These are phyloP conservation scores for Colletotrichum gigasporum DNA, from an alignment of 2,329 filamentous ascomycete genomes.

Conservation along the genomic window DNA sequence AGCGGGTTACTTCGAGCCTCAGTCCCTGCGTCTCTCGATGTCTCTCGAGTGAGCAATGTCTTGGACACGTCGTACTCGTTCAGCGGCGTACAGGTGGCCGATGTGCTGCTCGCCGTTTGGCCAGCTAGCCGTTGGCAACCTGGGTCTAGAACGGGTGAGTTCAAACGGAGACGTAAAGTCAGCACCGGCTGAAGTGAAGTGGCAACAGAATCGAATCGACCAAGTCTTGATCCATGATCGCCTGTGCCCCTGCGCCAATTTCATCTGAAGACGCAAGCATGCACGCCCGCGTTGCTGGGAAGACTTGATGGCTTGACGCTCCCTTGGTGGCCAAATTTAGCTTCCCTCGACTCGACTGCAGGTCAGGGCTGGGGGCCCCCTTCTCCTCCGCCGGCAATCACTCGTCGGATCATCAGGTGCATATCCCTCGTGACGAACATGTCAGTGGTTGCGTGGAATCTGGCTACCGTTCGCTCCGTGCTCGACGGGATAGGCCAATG, in stretches of 20 bases:
- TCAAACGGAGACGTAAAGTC: slow-evolving; percentile 12
- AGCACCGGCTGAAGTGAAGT: not conserved
- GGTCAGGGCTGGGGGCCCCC: not conserved
- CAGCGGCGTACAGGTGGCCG: not conserved
- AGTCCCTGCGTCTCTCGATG: slow-evolving; percentile 5
- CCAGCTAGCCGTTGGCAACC: not conserved
- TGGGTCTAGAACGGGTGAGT: slow-evolving; percentile 7
- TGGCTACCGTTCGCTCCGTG: slow-evolving; percentile 2
- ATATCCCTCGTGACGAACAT: slow-evolving; percentile 15
- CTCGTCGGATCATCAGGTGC: slow-evolving; percentile 10
- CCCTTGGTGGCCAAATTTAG: slow-evolving; percentile 17
- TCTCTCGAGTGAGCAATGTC: slow-evolving; percentile 9
- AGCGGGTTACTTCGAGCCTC: not conserved
- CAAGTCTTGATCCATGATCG: slow-evolving; percentile 19
- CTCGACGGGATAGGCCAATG: not conserved
- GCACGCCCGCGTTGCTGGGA: slow-evolving; percentile 2
- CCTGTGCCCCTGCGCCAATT: slow-evolving; percentile 25
- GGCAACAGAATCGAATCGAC: not conserved
- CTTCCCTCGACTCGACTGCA: not conserved
- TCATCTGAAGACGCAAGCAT: slow-evolving; percentile 25
- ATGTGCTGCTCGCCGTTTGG: not conserved
- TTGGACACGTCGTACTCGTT: slow-evolving; percentile 8
- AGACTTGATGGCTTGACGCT: slow-evolving; percentile 8
- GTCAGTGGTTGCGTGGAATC: slow-evolving; percentile 1
- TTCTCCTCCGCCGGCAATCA: slow-evolving; percentile 2